Evolutionary conservation across 768 basidiomycete species (phyloP), one percentile per base, ranked within the genome.

Genomic region (Serendipita vermifera): DNA sequence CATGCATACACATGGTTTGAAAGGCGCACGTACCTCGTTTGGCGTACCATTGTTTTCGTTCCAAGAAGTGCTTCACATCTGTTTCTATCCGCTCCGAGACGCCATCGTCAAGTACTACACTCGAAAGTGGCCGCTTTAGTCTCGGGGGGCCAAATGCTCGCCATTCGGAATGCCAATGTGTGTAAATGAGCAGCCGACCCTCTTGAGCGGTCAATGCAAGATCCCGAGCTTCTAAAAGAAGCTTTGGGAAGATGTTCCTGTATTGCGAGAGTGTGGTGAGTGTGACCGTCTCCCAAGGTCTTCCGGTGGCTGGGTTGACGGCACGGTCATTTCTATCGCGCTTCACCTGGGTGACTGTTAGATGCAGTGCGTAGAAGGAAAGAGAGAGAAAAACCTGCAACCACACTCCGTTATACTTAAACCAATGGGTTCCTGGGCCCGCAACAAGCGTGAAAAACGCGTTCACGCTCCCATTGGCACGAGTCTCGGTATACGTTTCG

Each of bases 131-230:
- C 41, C 96, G 75, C 68, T 91, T 89, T 57, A 82, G 75, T 43
- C 93, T 76, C 33, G 96, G 92, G 63, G 85, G 84, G 5, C 96
- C 96, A 65, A 99, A 97, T 5, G 88, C 91, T 59, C 81, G 77
- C 96, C 96, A 99, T 62, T 97, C 92, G 31, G 83, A 85, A 0
- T 91, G 91, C 91, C 93, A 96, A 3, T 94, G 89, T 1, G 92
- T 96, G 62, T 93, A 87, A 57, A 99, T 86, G 57, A 98, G 87
- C 6, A 94, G 88, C 64, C 92, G 92, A 51, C 93, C 94, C 67
- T 94, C 89, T 59, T 91, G 86, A 0, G 78, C 83, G 31, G 73
- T 77, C 74, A 94, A 77, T 0, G 91, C 93, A 36, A 93, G 73
- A 64, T 88, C 83, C 54, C 89, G 77, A n/a, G 96, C 94, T 67